Percentiles rank a stretch among this genome's conserved stretches.
These are phyloP conservation scores for Cutaneotrichosporon sp. DNA, from an alignment of 1,284 basidiomycete species.

Conservation along the genomic window DNA sequence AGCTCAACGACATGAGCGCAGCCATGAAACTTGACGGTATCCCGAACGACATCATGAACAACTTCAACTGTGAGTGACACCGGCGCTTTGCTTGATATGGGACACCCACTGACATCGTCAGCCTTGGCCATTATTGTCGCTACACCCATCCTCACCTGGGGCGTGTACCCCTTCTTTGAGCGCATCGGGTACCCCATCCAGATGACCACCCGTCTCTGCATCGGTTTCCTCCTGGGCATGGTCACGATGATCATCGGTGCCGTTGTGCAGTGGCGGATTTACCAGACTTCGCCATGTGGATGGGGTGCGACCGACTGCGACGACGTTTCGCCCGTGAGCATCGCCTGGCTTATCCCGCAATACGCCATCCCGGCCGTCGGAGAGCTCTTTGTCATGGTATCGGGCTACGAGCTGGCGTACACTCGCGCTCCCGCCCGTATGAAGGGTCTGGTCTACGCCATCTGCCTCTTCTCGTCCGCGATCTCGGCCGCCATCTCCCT, in stretches of 20 bases:
- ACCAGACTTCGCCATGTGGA: conserved; percentile 49
- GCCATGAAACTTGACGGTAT: conserved; percentile 48
- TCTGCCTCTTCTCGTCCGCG: conserved; percentile 50
- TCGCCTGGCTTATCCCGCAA: conserved; percentile 47
- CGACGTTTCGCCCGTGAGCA: conserved; percentile 20
- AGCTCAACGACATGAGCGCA: conserved; percentile 47
- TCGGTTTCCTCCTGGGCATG: conserved; percentile 43
- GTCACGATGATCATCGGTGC: conserved; percentile 49
- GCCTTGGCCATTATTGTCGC: conserved; percentile 49
- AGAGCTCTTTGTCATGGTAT: conserved; percentile 53
- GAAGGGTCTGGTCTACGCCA: conserved; percentile 48
- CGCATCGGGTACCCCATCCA: conserved; percentile 39
- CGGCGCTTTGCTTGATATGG: background rate
- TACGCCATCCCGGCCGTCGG: conserved; percentile 50
- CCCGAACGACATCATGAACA: conserved; percentile 52
- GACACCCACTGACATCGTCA: too few relatives aligned
- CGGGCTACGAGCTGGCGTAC: conserved; percentile 52
- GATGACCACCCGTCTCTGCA: conserved; percentile 34
- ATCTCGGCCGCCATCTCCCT: conserved; percentile 49
- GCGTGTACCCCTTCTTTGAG: conserved; percentile 49
- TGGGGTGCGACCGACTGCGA: conserved; percentile 45
- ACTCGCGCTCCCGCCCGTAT: conserved; percentile 49
- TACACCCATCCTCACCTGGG: conserved; percentile 49
- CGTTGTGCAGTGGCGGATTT: conserved; percentile 51
- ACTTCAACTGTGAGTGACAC: conserved; percentile 45